Conservation (phyloP, 768 basidiomycete genomes). For the Lactifluus piperatus region DNA sequence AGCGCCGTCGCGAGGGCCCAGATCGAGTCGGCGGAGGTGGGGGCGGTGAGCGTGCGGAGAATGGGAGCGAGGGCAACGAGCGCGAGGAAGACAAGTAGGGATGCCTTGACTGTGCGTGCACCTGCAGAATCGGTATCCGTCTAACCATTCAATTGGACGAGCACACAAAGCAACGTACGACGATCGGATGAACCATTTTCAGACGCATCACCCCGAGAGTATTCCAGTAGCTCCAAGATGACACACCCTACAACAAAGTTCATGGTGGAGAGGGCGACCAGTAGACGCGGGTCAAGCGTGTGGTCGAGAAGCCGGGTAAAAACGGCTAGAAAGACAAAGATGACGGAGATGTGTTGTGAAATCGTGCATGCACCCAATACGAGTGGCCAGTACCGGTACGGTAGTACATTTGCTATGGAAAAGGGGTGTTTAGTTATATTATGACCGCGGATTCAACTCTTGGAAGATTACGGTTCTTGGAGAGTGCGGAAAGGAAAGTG, state of each 20-base stretch:
- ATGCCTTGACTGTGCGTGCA: constrained; percentile 67
- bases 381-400: constrained; percentile 68
- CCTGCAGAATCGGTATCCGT: constrained; percentile 32
- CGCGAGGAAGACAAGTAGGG: constrained; percentile 79
- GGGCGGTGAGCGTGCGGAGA: constrained; percentile 83
- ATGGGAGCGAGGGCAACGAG: constrained; percentile 89
- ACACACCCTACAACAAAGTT: constrained; percentile 55
- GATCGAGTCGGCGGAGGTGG: constrained; percentile 94
- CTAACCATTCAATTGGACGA: background rate
- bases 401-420: constrained; percentile 62
- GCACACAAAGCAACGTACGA: constrained; percentile 4
- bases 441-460: background rate
- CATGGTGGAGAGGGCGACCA: constrained; percentile 55
- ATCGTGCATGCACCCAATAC: constrained; percentile 65
- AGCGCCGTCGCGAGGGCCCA: constrained; percentile 89
- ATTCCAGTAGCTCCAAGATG: constrained; percentile 50
- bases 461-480: constrained; percentile 52
- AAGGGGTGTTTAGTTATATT: background rate
- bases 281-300: constrained; percentile 54
- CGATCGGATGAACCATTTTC: background rate
- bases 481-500: constrained; percentile 70
- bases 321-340: constrained; percentile 73
- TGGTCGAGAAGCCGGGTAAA: constrained; percentile 65
- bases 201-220: constrained; percentile 28
- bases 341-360: constrained; percentile 75